Evolutionary conservation across 2,329 filamentous ascomycete species (phyloP).

Genomic region (Paecilomyces formosus): DNA sequence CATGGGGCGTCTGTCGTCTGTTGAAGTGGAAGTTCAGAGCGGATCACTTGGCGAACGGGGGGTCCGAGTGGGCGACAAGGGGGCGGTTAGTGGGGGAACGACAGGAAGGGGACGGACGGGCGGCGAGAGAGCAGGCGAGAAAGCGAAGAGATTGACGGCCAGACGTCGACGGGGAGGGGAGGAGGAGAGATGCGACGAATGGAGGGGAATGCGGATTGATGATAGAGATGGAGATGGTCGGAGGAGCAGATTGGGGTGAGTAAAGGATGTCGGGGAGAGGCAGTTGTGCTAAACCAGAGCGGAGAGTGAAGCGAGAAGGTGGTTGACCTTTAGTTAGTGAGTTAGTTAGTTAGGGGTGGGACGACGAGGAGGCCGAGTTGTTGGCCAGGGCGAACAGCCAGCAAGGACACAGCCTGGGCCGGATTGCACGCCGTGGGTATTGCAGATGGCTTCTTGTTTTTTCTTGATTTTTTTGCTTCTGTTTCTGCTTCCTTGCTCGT

Average conservation of each 20-base stretch:
- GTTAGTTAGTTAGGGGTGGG: background rate
- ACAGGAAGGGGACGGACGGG: background rate
- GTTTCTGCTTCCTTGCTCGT: no score
- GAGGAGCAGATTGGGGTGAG: background rate
- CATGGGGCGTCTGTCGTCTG: slow-evolving; percentile 15
- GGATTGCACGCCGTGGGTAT: background rate
- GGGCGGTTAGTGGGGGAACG: background rate
- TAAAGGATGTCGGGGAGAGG: background rate
- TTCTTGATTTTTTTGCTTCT: no score
- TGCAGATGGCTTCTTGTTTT: no score
- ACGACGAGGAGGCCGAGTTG: background rate
- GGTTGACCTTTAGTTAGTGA: background rate
- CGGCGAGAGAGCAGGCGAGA: background rate
- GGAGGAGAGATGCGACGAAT: background rate
- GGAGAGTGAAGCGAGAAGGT: background rate
- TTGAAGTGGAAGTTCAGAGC: slow-evolving; percentile 7
- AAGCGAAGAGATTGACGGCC: background rate
- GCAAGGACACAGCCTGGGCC: background rate
- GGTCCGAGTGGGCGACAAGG: background rate
- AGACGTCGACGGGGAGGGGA: background rate
- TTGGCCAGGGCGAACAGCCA: background rate
- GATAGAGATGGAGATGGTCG: background rate
- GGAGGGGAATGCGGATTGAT: background rate
- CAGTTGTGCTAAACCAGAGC: background rate
- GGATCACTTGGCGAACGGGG: slow-evolving; percentile 4